These are phyloP conservation scores for Clonostachys sp. DNA, from an alignment of 2,329 filamentous ascomycete species.

Conservation along the genomic window DNA sequence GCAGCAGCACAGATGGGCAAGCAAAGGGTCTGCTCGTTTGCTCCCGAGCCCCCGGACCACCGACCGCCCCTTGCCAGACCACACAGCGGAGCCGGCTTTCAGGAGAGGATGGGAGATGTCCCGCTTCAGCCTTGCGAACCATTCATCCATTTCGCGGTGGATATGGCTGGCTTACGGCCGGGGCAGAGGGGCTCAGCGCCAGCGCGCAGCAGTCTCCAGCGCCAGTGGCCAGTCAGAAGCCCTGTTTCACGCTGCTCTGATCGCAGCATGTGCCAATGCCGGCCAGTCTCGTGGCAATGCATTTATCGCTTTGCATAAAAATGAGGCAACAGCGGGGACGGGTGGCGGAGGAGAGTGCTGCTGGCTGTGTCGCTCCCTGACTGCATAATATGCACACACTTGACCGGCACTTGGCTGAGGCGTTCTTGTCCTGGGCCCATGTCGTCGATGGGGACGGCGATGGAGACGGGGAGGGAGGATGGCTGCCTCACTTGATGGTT, in stretches of 20 bases:
- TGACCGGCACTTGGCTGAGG: too few relatives aligned
- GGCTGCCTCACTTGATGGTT: neutral
- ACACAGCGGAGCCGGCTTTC: too few relatives aligned
- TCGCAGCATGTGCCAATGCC: conserved; percentile 11
- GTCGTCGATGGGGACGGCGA: neutral
- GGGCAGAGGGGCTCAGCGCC: neutral
- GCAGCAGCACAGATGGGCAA: too few relatives aligned
- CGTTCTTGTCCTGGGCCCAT: too few relatives aligned
- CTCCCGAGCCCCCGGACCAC: too few relatives aligned
- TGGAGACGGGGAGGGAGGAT: neutral
- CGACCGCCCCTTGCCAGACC: too few relatives aligned
- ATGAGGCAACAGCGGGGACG: neutral
- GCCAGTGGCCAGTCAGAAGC: neutral
- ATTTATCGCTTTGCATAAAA: conserved; percentile 11
- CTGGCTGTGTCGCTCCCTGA: too few relatives aligned
- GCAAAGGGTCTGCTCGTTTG: too few relatives aligned
- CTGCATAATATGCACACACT: too few relatives aligned
- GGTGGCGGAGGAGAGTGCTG: too few relatives aligned
- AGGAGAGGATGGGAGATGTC: too few relatives aligned
- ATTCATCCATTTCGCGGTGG: neutral
- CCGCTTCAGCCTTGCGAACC: neutral
- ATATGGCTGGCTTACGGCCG: neutral
- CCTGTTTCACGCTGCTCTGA: conserved; percentile 1
- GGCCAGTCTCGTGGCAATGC: conserved; percentile 20
- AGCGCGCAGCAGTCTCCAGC: neutral